Percentiles rank a stretch among this genome's conserved stretches.
Conservation (phyloP, 1,284 basidiomycete genomes). For the Cutaneotrichosporon sp. region DNA sequence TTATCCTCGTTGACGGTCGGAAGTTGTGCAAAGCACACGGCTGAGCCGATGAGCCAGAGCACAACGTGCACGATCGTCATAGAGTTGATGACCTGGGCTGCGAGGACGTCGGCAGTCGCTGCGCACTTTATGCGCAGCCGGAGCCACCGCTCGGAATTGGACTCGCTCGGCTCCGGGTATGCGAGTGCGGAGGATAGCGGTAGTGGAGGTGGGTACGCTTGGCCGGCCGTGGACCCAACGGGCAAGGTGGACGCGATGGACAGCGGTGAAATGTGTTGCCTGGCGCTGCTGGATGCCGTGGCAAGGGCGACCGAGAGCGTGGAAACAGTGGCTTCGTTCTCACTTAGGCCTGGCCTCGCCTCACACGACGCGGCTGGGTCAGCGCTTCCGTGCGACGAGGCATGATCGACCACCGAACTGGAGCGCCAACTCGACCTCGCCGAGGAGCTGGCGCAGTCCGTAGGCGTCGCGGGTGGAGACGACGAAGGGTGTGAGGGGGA, state of each 20-base stretch:
- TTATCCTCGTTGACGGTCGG: slow-evolving; percentile 7
- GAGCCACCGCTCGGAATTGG: slow-evolving; percentile 2
- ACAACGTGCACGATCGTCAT: neutral
- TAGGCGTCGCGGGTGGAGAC: too few relatives aligned
- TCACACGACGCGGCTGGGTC: neutral
- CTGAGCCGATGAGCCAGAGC: slow-evolving; percentile 25
- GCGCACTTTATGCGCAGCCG: neutral
- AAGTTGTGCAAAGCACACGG: slow-evolving; percentile 33
- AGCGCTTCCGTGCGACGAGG: neutral
- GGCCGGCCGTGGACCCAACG: neutral
- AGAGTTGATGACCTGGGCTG: neutral
- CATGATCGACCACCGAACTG: neutral
- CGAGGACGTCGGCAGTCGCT: neutral
- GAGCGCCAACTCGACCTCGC: neutral
- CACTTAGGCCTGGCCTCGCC: neutral
- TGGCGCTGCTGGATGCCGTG: neutral
- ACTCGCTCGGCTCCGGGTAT: slow-evolving; percentile 3
- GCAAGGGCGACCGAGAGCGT: neutral
- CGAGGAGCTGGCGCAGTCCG: neutral
- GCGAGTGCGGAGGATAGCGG: neutral
- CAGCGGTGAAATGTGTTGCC: neutral
- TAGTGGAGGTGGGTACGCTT: neutral
- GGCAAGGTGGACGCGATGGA: neutral
- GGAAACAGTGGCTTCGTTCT: neutral
- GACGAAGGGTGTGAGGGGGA: neutral